Evolutionary conservation across 306 rosid species (phyloP), one percentile per base, ranked within the genome.

Genomic region (Betula pendula): DNA sequence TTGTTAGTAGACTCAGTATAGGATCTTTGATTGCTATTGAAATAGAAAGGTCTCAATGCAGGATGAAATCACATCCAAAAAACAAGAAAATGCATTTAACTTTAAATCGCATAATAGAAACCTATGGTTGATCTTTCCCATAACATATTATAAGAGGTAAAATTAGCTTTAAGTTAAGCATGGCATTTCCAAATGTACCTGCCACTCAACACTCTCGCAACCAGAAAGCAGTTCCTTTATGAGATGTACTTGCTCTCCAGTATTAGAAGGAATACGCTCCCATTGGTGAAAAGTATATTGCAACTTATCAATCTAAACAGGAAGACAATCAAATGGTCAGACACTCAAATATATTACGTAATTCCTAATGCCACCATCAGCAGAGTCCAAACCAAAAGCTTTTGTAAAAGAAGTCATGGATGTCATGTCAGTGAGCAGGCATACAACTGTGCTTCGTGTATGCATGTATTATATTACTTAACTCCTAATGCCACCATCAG

Each of bases 201-300:
- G 98, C 99, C 99, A 96, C 45, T 84, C 98, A 80, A 91, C 84
- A 84, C 97, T 91, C 71, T 86, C 97, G 79, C 98, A 91, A 76
- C 60, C 63, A 77, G 94, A 65, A 75, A 91, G 74, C 71, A 96
- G 84, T 74, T 91, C 97, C 84, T 93, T 91, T 71, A 90, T 77
- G 75, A 87, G 94, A 56, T 56, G 87, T 31, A 74, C 31, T 80
- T 85, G 89, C 81, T 93, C 92, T 49, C 82, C 96, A 40, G 82
- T 27, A 82, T 80, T 84, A 67, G 80, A 67, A 44, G 87, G 72
- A 74, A 85, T 52, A 50, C 72, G 87, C 79, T 88, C 89, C 99
- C 98, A 93, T 85, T 90, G 91, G 73, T 84, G 90, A 86, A 91
- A 92, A 60, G 89, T 82, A 70, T 94, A 87, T 77, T 87, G 97